Conservation (phyloP, 1,284 basidiomycete genomes). For the Malassezia furfur region DNA sequence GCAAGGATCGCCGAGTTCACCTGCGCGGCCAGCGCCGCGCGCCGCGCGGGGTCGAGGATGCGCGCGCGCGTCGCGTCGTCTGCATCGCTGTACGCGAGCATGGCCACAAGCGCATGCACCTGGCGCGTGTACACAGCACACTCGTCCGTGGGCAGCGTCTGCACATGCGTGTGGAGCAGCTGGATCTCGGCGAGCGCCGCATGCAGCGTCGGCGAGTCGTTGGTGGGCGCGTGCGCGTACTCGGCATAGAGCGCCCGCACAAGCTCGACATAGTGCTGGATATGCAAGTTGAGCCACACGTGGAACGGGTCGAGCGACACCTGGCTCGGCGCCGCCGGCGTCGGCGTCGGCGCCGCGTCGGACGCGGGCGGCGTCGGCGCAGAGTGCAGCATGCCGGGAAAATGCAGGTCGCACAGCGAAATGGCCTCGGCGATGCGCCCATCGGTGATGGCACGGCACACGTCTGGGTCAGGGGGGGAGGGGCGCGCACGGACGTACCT, state of each 20-base stretch:
- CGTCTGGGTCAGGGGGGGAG: constrained; percentile 1
- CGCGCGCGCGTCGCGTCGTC: constrained; percentile 59
- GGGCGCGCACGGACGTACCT: constrained; percentile 8
- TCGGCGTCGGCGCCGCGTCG: constrained; percentile 17
- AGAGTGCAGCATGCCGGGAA: constrained; percentile 30
- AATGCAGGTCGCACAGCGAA: constrained; percentile 54
- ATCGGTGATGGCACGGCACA: constrained; percentile 53
- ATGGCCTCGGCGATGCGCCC: constrained; percentile 64
- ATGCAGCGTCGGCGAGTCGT: constrained; percentile 24
- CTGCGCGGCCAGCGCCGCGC: constrained; percentile 71
- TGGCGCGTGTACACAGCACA: constrained; percentile 58
- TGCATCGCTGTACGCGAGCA: constrained; percentile 59
- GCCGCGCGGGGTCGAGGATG: constrained; percentile 63
- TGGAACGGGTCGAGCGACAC: constrained; percentile 58
- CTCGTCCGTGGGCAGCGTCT: constrained; percentile 29
- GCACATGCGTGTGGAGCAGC: constrained; percentile 27
- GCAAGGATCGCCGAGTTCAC: constrained; percentile 69
- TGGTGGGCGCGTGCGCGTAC: constrained; percentile 14
- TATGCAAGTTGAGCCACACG: constrained; percentile 68
- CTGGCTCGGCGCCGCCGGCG: constrained; percentile 29
- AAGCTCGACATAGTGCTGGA: constrained; percentile 70
- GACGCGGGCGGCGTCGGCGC: not conserved
- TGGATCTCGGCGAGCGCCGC: constrained; percentile 32
- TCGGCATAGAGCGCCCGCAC: constrained; percentile 40
- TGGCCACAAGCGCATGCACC: constrained; percentile 61